phyloP scores from a whole-genome alignment of 2,329 filamentous ascomycete species.

The Xylogone sp. region DNA sequence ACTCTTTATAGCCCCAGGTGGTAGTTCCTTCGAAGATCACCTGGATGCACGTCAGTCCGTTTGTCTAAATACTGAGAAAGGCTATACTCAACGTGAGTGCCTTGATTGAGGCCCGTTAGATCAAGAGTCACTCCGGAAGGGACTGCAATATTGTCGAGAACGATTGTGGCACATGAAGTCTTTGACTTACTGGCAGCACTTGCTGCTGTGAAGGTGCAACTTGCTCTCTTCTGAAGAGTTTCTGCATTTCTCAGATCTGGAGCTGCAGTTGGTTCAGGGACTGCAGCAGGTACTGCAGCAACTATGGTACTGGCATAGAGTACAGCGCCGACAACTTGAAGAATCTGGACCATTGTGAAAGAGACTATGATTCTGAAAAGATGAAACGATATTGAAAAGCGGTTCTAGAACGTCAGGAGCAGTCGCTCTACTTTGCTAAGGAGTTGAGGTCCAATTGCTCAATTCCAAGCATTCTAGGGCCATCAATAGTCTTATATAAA shows the following conservation, averaged over 20 bases:
- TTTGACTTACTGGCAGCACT: constrained; percentile 41
- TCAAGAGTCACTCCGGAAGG: constrained; percentile 57
- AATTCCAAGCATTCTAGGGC: no score
- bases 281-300: constrained; percentile 5
- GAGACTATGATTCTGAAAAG: no score
- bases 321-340: no score
- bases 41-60: constrained; percentile 29
- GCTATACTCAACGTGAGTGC: constrained; percentile 31
- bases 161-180: constrained; percentile 48
- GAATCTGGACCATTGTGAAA: no score
- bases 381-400: no score
- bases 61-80: neutral
- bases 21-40: constrained; percentile 63
- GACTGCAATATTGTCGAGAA: constrained; percentile 49
- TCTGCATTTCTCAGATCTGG: constrained; percentile 18
- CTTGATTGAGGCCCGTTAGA: constrained; percentile 46
- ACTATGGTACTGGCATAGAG: no score
- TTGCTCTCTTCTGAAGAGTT: constrained; percentile 7
- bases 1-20: constrained; percentile 64
- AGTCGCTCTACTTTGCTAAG: no score
- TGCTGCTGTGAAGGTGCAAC: constrained; percentile 51
- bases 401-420: no score
- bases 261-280: constrained; percentile 19
- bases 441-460: no score
- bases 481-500: no score